Conservation (phyloP, 345 rosid genomes). For the Bruguiera gymnorhiza region DNA sequence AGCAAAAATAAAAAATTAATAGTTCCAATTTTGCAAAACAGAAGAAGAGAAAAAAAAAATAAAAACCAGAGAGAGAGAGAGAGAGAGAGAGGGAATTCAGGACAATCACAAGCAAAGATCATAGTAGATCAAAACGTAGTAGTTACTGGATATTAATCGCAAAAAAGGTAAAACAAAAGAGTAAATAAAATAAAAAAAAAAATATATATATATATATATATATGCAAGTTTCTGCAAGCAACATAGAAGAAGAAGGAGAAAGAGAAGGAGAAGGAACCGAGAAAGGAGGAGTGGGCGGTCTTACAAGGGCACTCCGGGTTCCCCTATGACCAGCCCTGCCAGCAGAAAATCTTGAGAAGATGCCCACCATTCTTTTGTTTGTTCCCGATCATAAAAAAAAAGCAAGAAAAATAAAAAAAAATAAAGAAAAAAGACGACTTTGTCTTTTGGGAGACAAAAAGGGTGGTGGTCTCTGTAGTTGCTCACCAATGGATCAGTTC, state of each 20-base stretch:
- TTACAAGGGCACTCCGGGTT: constrained; percentile 82
- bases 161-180: background rate
- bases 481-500: too few relatives aligned
- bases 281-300: constrained; percentile 11
- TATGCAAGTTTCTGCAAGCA: too few relatives aligned
- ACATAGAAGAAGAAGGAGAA: background rate
- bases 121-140: background rate
- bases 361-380: constrained; percentile 60
- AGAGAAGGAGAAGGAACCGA: background rate
- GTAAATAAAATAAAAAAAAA: background rate
- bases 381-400: too few relatives aligned
- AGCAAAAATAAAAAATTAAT: background rate
- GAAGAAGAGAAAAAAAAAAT: background rate
- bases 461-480: too few relatives aligned
- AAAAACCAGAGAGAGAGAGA: background rate
- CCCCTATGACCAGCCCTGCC: constrained; percentile 70
- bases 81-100: background rate
- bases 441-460: too few relatives aligned
- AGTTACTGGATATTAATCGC: background rate
- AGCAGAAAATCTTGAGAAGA: constrained; percentile 82
- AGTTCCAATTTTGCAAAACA: background rate
- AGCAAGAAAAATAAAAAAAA: too few relatives aligned
- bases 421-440: too few relatives aligned
- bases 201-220: too few relatives aligned
- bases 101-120: background rate